These are phyloP conservation scores for Agrocybe chaxingu DNA, from an alignment of 768 basidiomycete species.

Conservation along the genomic window DNA sequence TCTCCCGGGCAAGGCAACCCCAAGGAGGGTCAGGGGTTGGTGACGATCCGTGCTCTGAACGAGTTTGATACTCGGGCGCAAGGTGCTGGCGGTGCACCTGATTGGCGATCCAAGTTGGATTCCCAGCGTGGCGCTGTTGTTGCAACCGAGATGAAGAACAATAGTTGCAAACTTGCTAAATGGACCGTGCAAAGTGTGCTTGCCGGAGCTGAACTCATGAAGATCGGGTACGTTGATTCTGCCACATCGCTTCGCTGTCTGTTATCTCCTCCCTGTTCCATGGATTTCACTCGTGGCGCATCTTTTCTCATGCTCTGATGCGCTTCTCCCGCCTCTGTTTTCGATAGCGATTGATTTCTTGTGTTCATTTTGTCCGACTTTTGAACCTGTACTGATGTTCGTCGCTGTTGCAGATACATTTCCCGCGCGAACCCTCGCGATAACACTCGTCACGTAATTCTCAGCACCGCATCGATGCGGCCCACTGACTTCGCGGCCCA, in stretches of 20 bases:
- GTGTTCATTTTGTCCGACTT: constrained; percentile 1
- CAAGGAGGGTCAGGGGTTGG: constrained; percentile 68
- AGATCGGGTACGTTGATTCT: constrained; percentile 71
- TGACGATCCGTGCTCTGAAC: constrained; percentile 93
- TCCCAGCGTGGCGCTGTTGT: constrained; percentile 96
- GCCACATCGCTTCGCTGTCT: constrained; percentile 6
- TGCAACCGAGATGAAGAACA: constrained; percentile 99
- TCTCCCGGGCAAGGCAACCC: constrained; percentile 58
- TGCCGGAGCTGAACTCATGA: constrained; percentile 94
- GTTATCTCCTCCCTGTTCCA: constrained; percentile 1
- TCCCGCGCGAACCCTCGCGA: constrained; percentile 93
- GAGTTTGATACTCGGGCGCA: constrained; percentile 92
- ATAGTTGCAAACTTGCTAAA: constrained; percentile 94
- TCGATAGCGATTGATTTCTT: constrained; percentile 3
- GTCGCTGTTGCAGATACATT: constrained; percentile 66
- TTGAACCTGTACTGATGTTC: constrained; percentile 12
- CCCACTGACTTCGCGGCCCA: constrained; percentile 93
- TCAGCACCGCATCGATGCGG: constrained; percentile 93
- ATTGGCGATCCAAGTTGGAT: constrained; percentile 97
- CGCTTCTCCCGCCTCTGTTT: neutral
- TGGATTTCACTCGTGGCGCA: neutral
- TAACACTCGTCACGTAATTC: constrained; percentile 91
- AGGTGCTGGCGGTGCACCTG: constrained; percentile 94
- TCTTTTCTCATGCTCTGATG: neutral
- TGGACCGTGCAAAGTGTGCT: constrained; percentile 96